These are phyloP conservation scores for Cardamine resedifolia DNA, from an alignment of 345 rosid species.

Conservation along the genomic window DNA sequence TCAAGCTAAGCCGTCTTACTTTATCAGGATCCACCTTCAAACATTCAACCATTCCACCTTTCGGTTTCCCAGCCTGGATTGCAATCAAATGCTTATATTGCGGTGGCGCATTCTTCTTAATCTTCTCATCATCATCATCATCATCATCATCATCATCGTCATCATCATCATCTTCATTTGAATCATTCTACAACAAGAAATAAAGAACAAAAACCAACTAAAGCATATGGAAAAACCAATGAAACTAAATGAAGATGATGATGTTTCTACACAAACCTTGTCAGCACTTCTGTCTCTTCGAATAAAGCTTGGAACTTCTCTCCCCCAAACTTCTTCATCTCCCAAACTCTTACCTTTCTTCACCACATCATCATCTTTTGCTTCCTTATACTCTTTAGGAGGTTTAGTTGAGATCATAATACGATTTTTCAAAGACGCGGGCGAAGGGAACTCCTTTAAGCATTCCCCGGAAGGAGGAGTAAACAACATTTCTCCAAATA, in stretches of 20 bases:
- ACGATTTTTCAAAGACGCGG: slow-evolving; percentile 58
- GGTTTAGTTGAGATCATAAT: slow-evolving; percentile 93
- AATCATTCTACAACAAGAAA: slow-evolving; percentile 26
- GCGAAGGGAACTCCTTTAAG: slow-evolving; percentile 85
- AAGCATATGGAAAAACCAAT: not conserved
- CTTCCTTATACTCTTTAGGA: slow-evolving; percentile 77
- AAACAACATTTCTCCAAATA: slow-evolving; percentile 83
- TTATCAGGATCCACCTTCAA: slow-evolving; percentile 52
- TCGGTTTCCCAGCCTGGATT: slow-evolving; percentile 61
- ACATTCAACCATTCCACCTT: slow-evolving; percentile 56
- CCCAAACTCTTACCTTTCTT: slow-evolving; percentile 16
- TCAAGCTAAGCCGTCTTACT: slow-evolving; percentile 67
- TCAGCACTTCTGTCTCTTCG: slow-evolving; percentile 32
- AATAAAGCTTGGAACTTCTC: slow-evolving; percentile 22
- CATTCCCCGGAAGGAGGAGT: slow-evolving; percentile 62
- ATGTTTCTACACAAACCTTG: slow-evolving; percentile 33
- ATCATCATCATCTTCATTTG: slow-evolving; percentile 39
- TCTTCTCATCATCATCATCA: slow-evolving; percentile 41
- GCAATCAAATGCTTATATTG: slow-evolving; percentile 50
- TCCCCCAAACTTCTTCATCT: slow-evolving; percentile 47
- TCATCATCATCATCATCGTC: slow-evolving; percentile 40
- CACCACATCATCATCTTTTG: slow-evolving; percentile 44
- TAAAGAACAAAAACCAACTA: not conserved
- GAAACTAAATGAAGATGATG: not conserved
- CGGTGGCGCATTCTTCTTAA: slow-evolving; percentile 37